Base-by-base conservation (phyloP, 1,139 yeast species). In the Candida tunisiensis region DNA sequence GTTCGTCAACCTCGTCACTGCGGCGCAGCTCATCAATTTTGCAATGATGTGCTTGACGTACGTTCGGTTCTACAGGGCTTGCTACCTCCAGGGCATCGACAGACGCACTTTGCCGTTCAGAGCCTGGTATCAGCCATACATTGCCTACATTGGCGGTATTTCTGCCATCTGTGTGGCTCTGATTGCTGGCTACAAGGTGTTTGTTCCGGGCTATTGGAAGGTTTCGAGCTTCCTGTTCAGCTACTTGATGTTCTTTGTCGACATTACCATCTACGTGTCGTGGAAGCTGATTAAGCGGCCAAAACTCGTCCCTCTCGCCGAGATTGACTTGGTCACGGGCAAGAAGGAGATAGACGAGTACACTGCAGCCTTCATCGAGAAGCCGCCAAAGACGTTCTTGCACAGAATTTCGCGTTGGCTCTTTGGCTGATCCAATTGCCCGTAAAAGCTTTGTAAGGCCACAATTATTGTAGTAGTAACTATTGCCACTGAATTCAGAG, bases 1-100 rank as follows among this genome's bases (percentile, higher is more conserved):
- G 74, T 61, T 78, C 48, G 71, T 75, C 30, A 72, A 67, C 42
- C 55, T 78, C 40, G 73, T 74, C 41, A 77, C 91, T 3, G 78
- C 82, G 2, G 71, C 82, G 3, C 85, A 77, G 48, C 54, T 78
- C 39, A 65, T 77, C 42, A 77, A 74, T 45, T 75, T 71, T 41
- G 63, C 65, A 25, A 60, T 68, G 37, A 68, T 78, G 60, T 54
- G 69, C 31, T 41, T 69, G 21, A 71, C 74, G 4, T 78, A 74
- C 51, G 34, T 58, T 35, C 69, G 60, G 52, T 78, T 77, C 52
- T 62, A 67, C 49, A 55, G 62, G 28, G 83, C 83, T 3, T 59
- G 66, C 35, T 44, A 55, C 23, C 67, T 60, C 2, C 82, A 74
- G 40, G 65, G 65, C 6, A 53, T 70, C 24, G 58, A 60, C 28